phyloP scores from a whole-genome alignment of 768 basidiomycete genomes.

The Lentinula edodes region DNA sequence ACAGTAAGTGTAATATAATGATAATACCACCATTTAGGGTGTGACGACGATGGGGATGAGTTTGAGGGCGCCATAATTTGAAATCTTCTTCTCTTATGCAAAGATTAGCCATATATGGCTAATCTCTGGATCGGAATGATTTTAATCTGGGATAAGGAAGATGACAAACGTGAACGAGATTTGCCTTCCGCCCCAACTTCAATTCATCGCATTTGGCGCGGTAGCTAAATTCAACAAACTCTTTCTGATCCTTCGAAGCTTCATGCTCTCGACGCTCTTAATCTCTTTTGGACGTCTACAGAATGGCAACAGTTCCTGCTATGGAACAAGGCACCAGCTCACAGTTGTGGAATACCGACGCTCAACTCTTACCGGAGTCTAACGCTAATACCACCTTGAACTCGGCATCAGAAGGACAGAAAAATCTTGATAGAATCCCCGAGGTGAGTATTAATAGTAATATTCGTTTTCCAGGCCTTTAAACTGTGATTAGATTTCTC shows the following conservation, averaged over 20 bases:
- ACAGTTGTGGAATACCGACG: neutral
- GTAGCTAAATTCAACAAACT: neutral
- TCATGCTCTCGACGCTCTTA: neutral
- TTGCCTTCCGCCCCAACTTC: neutral
- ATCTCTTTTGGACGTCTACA: neutral
- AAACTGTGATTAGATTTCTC: neutral
- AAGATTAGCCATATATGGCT: too few relatives aligned
- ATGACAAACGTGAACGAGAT: neutral
- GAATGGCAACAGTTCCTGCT: neutral
- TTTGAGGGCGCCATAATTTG: conserved; percentile 15
- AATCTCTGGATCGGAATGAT: too few relatives aligned
- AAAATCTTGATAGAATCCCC: neutral
- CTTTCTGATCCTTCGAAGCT: neutral
- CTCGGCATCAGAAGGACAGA: neutral
- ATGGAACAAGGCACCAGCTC: neutral
- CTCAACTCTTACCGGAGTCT: neutral
- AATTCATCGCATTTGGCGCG: neutral
- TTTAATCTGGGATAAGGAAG: too few relatives aligned
- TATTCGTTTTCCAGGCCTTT: neutral
- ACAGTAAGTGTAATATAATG: conserved; percentile 29
- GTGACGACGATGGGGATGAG: conserved; percentile 29
- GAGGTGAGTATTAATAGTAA: neutral
- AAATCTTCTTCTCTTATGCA: conserved; percentile 26
- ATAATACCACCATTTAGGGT: conserved; percentile 37
- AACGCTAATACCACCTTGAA: neutral